These are phyloP conservation scores for Xylaria sp. DNA, from an alignment of 2,329 filamentous ascomycete species.

Conservation along the genomic window DNA sequence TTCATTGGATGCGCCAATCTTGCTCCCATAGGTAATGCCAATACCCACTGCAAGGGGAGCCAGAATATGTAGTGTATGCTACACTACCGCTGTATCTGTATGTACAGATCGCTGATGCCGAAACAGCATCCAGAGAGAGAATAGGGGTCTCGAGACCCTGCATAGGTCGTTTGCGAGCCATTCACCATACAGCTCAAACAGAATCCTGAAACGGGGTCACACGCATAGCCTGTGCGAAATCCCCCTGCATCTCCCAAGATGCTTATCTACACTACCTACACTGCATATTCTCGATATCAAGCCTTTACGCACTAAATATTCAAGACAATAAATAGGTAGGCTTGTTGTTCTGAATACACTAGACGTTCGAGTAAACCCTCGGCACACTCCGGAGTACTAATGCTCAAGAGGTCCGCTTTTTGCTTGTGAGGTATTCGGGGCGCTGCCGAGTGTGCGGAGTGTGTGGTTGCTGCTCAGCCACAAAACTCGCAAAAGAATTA, in stretches of 20 bases:
- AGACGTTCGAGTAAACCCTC: no score
- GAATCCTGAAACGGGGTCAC: slow-evolving; percentile 22
- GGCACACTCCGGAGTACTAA: background rate
- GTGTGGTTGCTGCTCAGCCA: slow-evolving; percentile 25
- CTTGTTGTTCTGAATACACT: background rate
- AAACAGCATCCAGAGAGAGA: slow-evolving; percentile 7
- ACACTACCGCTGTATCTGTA: background rate
- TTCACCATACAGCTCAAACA: slow-evolving; percentile 26
- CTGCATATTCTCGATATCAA: background rate
- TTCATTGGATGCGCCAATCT: background rate
- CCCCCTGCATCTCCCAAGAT: slow-evolving; percentile 9
- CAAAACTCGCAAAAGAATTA: slow-evolving; percentile 23
- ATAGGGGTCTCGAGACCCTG: slow-evolving; percentile 22
- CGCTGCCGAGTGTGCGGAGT: background rate
- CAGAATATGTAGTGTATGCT: background rate
- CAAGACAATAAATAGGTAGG: background rate
- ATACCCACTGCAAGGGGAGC: background rate
- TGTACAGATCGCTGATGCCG: background rate
- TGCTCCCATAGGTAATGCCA: slow-evolving; percentile 1
- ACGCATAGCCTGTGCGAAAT: background rate
- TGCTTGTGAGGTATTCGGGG: background rate
- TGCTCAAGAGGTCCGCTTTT: background rate
- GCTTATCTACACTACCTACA: background rate
- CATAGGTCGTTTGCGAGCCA: slow-evolving; percentile 6
- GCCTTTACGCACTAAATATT: background rate